Evolutionary conservation across 164 flowering plant species (phyloP), one percentile per base, ranked within the genome.

Genomic region (Pachysandra terminalis): DNA sequence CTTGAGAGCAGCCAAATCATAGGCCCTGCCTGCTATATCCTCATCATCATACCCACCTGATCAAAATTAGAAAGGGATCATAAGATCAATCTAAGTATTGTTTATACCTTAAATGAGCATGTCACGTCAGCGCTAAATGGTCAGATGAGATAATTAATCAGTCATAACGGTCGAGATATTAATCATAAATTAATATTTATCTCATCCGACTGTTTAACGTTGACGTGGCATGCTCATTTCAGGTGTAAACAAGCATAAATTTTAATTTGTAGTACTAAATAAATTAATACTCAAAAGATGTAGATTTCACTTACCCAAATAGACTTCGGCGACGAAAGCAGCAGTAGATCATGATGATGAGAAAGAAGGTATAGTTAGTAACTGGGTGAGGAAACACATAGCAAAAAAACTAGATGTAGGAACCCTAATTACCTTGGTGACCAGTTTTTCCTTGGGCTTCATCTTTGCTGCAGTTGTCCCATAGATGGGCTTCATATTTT

Each of bases 381-480:
- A 51, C 61, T 28, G 19, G 35, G 51, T 17, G 27, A 35, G 25
- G 25, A 55, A 62, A 0, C 51, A 48, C 51, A 9, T 32, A 52
- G 57, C 17, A 32, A 57, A 26, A 64, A 37, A 26, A 21, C 25
- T 19, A 56, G 10, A 41, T 27, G 14, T 9, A 59, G 23, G 54
- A 56, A 7, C 15, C 27, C 8, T 40, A 40, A 40, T 45, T 72
- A 93, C 98, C 98, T 88, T 94, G 98, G 63, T 96, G 87, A 28
- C 98, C 98, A 79, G 91, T 94, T 72, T 97, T 85, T 23, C 97
- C 84, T 66, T 91, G 97, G 0, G 97, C 98, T 78, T 94, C 98
- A 74, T 95, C 87, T 70, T 96, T 82, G 62, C 98, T 87, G 71
- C 96, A 91, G 71, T 94, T 94, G 75, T 91, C 96, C 98, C 96